Conservation (phyloP, 1,139 yeast genomes). For the Zygosaccharomyces sapae region DNA sequence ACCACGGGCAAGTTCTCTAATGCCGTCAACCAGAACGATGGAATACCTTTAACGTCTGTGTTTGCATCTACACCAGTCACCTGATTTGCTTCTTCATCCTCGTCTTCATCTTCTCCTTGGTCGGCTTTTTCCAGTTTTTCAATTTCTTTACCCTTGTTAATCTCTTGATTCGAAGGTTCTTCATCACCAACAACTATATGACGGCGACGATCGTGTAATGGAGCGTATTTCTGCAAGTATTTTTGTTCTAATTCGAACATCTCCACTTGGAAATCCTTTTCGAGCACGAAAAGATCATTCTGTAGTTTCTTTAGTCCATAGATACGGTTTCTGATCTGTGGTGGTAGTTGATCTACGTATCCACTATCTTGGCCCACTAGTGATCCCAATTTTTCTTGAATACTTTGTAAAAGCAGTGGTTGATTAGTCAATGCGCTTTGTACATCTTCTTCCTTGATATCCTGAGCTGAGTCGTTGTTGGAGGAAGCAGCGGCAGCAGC, state of each 20-base stretch:
- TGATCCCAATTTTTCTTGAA: slow-evolving; percentile 82
- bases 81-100: slow-evolving; percentile 42
- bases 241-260: slow-evolving; percentile 81
- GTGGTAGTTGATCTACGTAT: slow-evolving; percentile 76
- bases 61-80: slow-evolving; percentile 47
- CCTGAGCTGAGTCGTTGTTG: slow-evolving; percentile 48
- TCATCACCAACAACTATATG: slow-evolving; percentile 64
- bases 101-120: slow-evolving; percentile 44
- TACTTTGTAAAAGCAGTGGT: slow-evolving; percentile 45
- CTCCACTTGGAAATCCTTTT: slow-evolving; percentile 88
- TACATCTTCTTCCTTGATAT: slow-evolving; percentile 62
- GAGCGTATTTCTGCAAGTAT: slow-evolving; percentile 68
- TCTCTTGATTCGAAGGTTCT: slow-evolving; percentile 77
- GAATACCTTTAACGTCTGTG: slow-evolving; percentile 65
- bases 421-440: slow-evolving; percentile 29
- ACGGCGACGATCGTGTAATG: slow-evolving; percentile 72
- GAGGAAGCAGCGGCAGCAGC: not conserved
- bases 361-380: slow-evolving; percentile 86
- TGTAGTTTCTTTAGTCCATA: slow-evolving; percentile 84
- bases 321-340: slow-evolving; percentile 68
- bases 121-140: slow-evolving; percentile 46
- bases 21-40: slow-evolving; percentile 96
- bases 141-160: slow-evolving; percentile 68
- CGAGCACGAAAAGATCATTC: slow-evolving; percentile 73
- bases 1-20: slow-evolving; percentile 80